Percentiles rank a stretch among this genome's conserved stretches.
Evolutionary conservation across 2,329 filamentous ascomycete species (phyloP).

Genomic region (Cladosporium sp.): DNA sequence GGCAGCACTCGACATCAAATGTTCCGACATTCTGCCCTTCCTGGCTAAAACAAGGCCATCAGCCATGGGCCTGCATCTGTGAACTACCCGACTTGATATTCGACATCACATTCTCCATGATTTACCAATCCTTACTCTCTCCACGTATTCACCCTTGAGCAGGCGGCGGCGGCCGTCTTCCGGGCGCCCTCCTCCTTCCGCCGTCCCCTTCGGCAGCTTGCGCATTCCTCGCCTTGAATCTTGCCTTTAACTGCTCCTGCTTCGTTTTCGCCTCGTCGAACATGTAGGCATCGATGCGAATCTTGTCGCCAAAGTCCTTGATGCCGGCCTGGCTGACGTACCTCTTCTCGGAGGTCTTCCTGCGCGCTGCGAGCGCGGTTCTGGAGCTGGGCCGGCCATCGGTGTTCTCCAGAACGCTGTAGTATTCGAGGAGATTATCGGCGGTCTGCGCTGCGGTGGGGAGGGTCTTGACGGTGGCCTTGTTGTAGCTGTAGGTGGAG

Average conservation of each 20-base stretch:
- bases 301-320: conserved; percentile 21
- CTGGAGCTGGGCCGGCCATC: conserved; percentile 15
- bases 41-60: too few relatives aligned
- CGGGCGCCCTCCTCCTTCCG: conserved; percentile 1
- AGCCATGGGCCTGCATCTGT: too few relatives aligned
- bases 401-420: conserved; percentile 16
- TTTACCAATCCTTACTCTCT: too few relatives aligned
- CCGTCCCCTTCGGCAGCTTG: neutral
- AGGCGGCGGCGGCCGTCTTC: neutral
- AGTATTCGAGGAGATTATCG: conserved; percentile 19
- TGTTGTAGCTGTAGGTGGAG: conserved; percentile 24
- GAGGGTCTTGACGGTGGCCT: conserved; percentile 18
- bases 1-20: too few relatives aligned
- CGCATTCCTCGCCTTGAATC: conserved; percentile 1
- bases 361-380: conserved; percentile 12
- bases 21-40: too few relatives aligned
- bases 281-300: conserved; percentile 21
- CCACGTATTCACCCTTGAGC: too few relatives aligned
- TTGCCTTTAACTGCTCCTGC: conserved; percentile 11
- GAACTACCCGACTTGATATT: too few relatives aligned
- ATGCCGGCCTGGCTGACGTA: conserved; percentile 17
- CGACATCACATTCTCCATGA: too few relatives aligned
- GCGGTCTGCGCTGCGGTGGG: conserved; percentile 17
- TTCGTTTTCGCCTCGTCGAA: conserved; percentile 18
- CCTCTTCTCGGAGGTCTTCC: conserved; percentile 15